Conservation (phyloP, 2,329 filamentous ascomycete genomes). For the Blastomyces silverae region DNA sequence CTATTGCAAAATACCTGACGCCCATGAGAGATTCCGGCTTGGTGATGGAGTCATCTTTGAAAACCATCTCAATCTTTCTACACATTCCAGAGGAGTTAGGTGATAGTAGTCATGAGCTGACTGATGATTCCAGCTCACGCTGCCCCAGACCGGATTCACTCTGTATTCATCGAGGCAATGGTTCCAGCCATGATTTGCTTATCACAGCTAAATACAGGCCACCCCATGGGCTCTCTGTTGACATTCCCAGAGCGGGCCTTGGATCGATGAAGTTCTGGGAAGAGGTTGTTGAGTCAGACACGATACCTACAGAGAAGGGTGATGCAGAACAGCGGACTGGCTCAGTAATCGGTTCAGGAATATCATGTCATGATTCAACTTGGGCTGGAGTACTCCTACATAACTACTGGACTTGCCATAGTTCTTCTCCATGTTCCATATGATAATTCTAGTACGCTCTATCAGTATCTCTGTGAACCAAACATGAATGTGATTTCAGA, state of each 20-base stretch:
- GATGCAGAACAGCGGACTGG: slow-evolving; percentile 23
- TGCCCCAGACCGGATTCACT: too few species aligned
- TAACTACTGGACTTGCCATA: slow-evolving; percentile 24
- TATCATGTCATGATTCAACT: slow-evolving; percentile 30
- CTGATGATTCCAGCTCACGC: too few species aligned
- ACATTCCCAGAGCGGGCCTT: neutral
- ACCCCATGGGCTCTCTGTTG: neutral
- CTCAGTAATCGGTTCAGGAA: slow-evolving; percentile 25
- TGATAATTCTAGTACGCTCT: too few species aligned
- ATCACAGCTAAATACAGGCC: neutral
- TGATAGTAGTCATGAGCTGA: too few species aligned
- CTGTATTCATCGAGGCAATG: neutral
- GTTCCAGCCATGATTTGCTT: neutral
- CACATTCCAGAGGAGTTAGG: too few species aligned
- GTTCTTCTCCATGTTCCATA: slow-evolving; percentile 24
- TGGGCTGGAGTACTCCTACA: slow-evolving; percentile 27
- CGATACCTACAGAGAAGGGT: slow-evolving; percentile 18
- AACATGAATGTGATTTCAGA: slow-evolving; percentile 21
- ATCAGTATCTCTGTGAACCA: slow-evolving; percentile 28
- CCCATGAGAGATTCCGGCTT: too few species aligned
- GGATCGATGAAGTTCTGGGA: neutral
- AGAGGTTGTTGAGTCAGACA: neutral
- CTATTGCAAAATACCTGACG: too few species aligned
- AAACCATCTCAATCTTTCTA: too few species aligned
- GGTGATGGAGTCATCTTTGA: too few species aligned